Base-by-base conservation (phyloP, 225 moss, liverwort and hornwort species). In the Marchantia paleacea region DNA sequence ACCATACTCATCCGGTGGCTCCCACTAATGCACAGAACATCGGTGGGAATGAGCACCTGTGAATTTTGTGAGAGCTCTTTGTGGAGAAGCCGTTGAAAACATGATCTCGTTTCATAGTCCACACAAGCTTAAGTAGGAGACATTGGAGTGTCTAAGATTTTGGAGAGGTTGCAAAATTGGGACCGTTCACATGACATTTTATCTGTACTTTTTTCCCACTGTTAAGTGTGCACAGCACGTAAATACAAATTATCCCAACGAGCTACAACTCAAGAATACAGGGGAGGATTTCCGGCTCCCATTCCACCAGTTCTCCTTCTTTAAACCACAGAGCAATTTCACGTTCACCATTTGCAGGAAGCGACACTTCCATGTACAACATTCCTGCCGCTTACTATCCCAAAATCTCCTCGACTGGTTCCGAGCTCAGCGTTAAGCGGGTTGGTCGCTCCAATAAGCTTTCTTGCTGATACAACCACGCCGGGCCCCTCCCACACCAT, bases 401-500 rank as follows among this genome's bases (percentile, higher is more conserved):
- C 93, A 75, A 91, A 95, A 75, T 97, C 97, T 7, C 95, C 97
- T 55, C 97, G 89, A 63, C 95, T 97, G 52, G 97, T 97, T 76
- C 95, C 97, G 15, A 93, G 89, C 86, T 94, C 95, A 4, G 97
- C 97, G 82, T 90, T 88, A 57, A 97, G 83, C 52, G 97, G 97
- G 80, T 95, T 97, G 47, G 97, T 97, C 55, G 88, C 97, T 52
- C 97, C 97, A 30, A 97, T 97, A 83, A 97, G 77, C 87, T 93
- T 95, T 77, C 97, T 88, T 15, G 97, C 95, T 58, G 97, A 89
- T 18, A 94, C 97, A 79, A 97, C 95, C 55, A 95, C 95, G 47
- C 97, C 93, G 15, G 95, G 91, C n/a, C 97, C 97, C 85, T 97
- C 93, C 90, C 95, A 92, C 52, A 93, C 92, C 87, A 97, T 97